Evolutionary conservation across 2,329 filamentous ascomycete species (phyloP), one percentile per base, ranked within the genome.

Genomic region (Xylogone sp.): DNA sequence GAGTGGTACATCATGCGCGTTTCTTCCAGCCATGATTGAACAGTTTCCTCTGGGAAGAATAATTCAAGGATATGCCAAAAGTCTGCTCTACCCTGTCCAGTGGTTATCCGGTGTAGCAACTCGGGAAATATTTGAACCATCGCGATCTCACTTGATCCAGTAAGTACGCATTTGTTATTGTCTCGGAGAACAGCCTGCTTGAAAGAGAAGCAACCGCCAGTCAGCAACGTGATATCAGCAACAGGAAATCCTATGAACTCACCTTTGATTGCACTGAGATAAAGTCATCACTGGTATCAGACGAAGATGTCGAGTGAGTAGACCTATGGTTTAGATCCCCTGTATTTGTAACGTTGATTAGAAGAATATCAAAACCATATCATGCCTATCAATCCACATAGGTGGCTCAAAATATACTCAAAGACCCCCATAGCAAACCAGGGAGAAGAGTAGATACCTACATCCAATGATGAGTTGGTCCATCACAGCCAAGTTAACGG

Each of bases 91-190:
- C 13, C 13, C 8, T 13, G 13, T 13, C 13, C 27, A 7, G 13
- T 31, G 7, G 27, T 31, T 13, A 8, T 31, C 13, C 27, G 27
- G 27, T 31, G 13, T 31, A 31, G 7, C 7, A 13, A 31, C 13
- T 31, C 27, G 12, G 55, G 53, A 24, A 54, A 57, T 10, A 57
- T 57, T 45, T 57, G 47, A 22, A 51, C 49, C 18, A 54, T 49
- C 21, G 55, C 46, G 18, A 49, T 45, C n/a, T 21, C 18, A 20
- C n/a, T 29, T 34, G 24, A 19, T 19, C 46, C 46, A 44, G 54
- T 51, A 12, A 56, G 21, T 19, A 54, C 54, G 52, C 54, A 56
- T 42, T 44, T 7, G 21, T 12, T 50, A 12, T 48, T 46, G 42
- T 56, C 54, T 52, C 54, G 27, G 27, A 31, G 27, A 31, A 13